Evolutionary conservation across 495 filamentous ascomycete species (phyloP).

Genomic region (Parmelia sp.): DNA sequence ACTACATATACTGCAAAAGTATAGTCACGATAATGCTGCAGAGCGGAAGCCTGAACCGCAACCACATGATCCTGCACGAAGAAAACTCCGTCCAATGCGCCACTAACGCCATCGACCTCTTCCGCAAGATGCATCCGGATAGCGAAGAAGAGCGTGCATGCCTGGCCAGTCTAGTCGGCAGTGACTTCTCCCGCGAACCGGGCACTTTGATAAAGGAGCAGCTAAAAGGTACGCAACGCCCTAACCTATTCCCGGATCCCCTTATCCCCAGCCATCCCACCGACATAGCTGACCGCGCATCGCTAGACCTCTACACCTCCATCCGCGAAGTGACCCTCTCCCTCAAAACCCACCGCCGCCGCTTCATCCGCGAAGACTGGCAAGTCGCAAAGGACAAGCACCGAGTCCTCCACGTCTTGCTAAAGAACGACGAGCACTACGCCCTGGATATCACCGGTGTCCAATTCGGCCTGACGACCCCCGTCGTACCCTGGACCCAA

Average conservation of each 20-base stretch:
- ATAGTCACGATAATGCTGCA: not conserved
- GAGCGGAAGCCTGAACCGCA: not conserved
- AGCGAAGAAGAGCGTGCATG: not conserved
- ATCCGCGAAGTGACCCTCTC: not conserved
- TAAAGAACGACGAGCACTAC: not conserved
- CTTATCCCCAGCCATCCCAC: no score
- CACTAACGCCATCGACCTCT: not conserved
- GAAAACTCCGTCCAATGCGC: not conserved
- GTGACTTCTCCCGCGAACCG: not conserved
- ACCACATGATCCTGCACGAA: not conserved
- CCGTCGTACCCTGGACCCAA: not conserved
- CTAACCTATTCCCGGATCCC: not conserved
- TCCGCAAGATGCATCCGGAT: not conserved
- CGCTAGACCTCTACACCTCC: not conserved
- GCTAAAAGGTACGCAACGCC: not conserved
- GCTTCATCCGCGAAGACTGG: not conserved
- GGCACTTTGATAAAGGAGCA: not conserved
- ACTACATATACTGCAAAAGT: not conserved
- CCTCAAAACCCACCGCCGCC: not conserved
- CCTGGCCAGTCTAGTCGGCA: not conserved
- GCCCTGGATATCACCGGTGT: not conserved
- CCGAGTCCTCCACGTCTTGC: not conserved
- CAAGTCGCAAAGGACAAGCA: not conserved
- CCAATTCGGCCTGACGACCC: not conserved
- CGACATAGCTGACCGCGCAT: not conserved